Evolutionary conservation across 805 yeast species (phyloP), one percentile per base, ranked within the genome.

Genomic region (Teunomyces pallodes): DNA sequence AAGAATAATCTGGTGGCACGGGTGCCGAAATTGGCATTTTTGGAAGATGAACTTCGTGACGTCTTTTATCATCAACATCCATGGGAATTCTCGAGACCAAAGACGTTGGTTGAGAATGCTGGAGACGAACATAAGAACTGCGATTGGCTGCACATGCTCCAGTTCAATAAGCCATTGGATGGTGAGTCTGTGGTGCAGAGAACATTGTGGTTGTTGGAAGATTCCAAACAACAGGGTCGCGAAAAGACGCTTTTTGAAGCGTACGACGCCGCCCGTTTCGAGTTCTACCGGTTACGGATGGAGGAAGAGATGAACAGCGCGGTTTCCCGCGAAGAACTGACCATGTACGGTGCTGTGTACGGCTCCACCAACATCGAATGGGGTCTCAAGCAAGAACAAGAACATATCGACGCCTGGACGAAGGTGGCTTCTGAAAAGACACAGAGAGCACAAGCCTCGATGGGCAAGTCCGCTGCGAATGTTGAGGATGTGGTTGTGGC

Each of bases 41-140:
- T 82, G 46, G 94, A 92, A 66, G 99, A 94, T 67, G 82, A 85
- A 57, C 69, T 94, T 56, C 82, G 99, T 71, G 76, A 80, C 42
- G 74, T 87, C 20, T 94, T 94, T 61, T 92, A 85, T 67, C 82
- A 83, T 50, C 97, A 91, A 64, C 99, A 94, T 68, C 99, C 99
- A 5, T 94, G 99, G 99, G 99, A 94, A 69, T 74, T 91, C 46
- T 89, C 98, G 1, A 80, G 96, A 56, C 97, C 98, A 10, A 88
- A 87, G 63, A 76, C 82, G 27, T 69, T 94, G 55, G 77, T 90
- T 41, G 99, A 94, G 66, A 87, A 83, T 58, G 75, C 77, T 32
- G 88, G 87, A 6, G 72, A 77, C 39, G 89, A 86, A 41, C 58
- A 66, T 36, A 60, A 64, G 6, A 74, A 75, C 49, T 69, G 75